A percentile compares a stretch with the other conserved stretches of the same genome.
Conservation (phyloP, 1,284 basidiomycete genomes). For the Malassezia yamatoensis region DNA sequence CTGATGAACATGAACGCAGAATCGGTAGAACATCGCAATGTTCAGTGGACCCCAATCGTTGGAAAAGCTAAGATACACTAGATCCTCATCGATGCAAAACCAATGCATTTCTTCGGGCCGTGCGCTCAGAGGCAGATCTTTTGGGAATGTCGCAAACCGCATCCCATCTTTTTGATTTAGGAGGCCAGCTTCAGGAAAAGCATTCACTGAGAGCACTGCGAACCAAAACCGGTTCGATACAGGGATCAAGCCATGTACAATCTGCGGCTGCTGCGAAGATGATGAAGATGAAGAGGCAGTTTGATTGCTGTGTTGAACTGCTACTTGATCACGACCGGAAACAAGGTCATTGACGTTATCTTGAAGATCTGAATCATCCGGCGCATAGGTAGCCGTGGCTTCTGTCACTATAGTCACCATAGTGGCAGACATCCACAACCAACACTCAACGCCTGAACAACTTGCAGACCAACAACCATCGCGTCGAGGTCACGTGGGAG, state of each 20-base stretch:
- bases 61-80: conserved; percentile 78
- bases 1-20: conserved; percentile 67
- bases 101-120: conserved; percentile 28
- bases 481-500: conserved; percentile 2
- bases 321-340: no score
- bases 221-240: conserved; percentile 39
- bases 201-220: conserved; percentile 22
- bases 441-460: background rate
- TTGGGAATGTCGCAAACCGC: conserved; percentile 13
- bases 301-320: no score
- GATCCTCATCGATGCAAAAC: conserved; percentile 66
- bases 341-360: no score
- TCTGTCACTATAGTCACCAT: background rate
- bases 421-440: background rate
- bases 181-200: conserved; percentile 18
- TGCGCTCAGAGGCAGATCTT: conserved; percentile 17
- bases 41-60: conserved; percentile 59
- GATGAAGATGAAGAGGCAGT: no score
- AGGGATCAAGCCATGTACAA: conserved; percentile 29
- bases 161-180: conserved; percentile 22
- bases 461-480: conserved; percentile 1
- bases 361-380: conserved; percentile 35
- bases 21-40: conserved; percentile 54
- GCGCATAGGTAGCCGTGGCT: conserved; percentile 16
- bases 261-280: background rate